Percentiles rank a stretch among this genome's conserved stretches.
These are phyloP conservation scores for Sinapis alba DNA, from an alignment of 441 rosid species.

Conservation along the genomic window DNA sequence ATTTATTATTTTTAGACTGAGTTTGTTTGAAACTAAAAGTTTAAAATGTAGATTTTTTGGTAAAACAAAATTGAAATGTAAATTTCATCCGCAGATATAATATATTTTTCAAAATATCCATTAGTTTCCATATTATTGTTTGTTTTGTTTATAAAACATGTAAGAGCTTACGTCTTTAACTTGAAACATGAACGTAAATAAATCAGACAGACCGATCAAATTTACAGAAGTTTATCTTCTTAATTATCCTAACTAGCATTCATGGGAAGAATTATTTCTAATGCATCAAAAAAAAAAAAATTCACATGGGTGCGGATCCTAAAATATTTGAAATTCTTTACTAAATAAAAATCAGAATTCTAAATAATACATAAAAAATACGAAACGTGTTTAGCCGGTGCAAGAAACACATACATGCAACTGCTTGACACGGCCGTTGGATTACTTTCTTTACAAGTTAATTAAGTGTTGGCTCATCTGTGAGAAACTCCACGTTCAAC, in stretches of 20 bases:
- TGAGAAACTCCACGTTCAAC: conserved; percentile 8
- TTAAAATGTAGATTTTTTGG: background rate
- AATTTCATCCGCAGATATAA: background rate
- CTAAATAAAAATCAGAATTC: background rate
- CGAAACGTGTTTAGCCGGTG: conserved; percentile 17
- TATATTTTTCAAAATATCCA: background rate
- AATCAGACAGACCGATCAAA: background rate
- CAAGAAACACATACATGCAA: conserved; percentile 21
- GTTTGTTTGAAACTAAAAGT: background rate
- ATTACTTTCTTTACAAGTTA: conserved; percentile 1
- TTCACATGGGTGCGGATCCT: background rate
- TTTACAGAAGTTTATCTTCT: background rate
- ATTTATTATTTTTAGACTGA: background rate
- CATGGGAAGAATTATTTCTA: background rate
- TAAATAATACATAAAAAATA: background rate
- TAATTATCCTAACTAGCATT: background rate
- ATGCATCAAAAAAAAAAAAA: background rate
- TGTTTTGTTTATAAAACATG: background rate
- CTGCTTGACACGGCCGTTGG: conserved; percentile 21
- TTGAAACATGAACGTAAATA: background rate
- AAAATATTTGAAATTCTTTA: background rate
- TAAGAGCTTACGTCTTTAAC: background rate
- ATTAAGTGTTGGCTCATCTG: background rate
- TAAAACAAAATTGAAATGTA: background rate
- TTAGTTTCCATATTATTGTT: background rate